These are phyloP conservation scores for Solanum hybrid DNA, from an alignment of 305 asterid genomes.

Conservation along the genomic window DNA sequence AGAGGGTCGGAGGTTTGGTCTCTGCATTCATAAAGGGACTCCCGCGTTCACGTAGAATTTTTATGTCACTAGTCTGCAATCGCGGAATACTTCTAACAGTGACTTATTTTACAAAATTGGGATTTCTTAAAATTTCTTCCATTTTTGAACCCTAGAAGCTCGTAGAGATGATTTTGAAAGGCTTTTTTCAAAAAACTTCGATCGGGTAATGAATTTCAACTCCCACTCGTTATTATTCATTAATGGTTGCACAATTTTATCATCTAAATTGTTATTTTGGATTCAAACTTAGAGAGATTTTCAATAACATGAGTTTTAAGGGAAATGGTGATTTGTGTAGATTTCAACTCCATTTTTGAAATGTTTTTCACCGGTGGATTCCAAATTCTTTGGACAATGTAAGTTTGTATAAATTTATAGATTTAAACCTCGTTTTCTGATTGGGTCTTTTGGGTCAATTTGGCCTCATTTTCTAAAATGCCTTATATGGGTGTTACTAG, in stretches of 20 bases:
- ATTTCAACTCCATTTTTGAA: neutral
- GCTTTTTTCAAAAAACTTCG: neutral
- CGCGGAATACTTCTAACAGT: neutral
- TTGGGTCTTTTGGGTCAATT: neutral
- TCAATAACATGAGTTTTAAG: neutral
- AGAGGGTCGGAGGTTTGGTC: neutral
- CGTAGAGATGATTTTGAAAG: neutral
- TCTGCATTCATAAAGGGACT: neutral
- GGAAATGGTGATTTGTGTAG: neutral
- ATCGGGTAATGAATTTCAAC: neutral
- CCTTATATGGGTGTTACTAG: neutral
- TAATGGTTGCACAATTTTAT: neutral
- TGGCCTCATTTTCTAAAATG: neutral
- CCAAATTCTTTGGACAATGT: neutral
- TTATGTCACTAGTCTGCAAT: accelerated
- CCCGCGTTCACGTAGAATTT: neutral
- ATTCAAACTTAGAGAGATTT: neutral
- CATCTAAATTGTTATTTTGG: neutral
- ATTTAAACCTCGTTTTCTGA: neutral
- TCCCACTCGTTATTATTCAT: neutral
- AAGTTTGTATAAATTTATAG: neutral
- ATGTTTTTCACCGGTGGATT: too few species aligned
- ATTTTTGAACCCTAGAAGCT: neutral
- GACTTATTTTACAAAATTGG: neutral
- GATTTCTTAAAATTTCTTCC: neutral